Conservation (phyloP, 2,329 filamentous ascomycete genomes). For the Ascochyta pisi region DNA sequence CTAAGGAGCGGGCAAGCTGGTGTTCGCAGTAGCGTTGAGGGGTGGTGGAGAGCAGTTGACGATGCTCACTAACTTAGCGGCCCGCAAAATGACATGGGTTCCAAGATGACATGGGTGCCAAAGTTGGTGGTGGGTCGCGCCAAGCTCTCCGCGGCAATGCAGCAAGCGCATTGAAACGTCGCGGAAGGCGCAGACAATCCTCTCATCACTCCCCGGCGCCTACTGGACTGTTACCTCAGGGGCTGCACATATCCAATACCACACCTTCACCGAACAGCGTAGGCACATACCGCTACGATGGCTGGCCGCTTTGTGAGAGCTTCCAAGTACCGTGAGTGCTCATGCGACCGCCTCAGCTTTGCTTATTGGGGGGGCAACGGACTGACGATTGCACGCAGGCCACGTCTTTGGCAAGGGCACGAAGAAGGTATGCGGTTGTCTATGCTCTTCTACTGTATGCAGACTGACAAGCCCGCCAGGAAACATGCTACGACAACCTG, state of each 20-base stretch:
- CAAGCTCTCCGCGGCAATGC: slow-evolving; percentile 12
- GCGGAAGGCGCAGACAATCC: slow-evolving; percentile 11
- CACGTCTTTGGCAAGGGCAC: slow-evolving; percentile 98
- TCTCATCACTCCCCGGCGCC: slow-evolving; percentile 11
- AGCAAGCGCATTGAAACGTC: slow-evolving; percentile 21
- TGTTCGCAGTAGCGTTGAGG: slow-evolving; percentile 18
- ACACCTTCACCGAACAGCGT: slow-evolving; percentile 2
- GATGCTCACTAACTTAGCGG: slow-evolving; percentile 3
- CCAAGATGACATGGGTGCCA: background rate
- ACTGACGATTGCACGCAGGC: slow-evolving; percentile 62
- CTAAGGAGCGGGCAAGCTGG: slow-evolving; percentile 12
- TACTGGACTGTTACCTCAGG: slow-evolving; percentile 14
- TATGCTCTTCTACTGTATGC: background rate
- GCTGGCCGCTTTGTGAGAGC: slow-evolving; percentile 75
- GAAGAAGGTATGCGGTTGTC: slow-evolving; percentile 68
- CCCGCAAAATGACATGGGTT: slow-evolving; percentile 15
- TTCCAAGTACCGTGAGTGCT: slow-evolving; percentile 71
- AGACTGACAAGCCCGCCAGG: slow-evolving; percentile 54
- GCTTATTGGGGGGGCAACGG: slow-evolving; percentile 31
- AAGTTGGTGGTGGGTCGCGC: slow-evolving; percentile 4
- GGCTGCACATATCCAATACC: slow-evolving; percentile 5
- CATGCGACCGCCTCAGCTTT: slow-evolving; percentile 27
- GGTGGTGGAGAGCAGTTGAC: slow-evolving; percentile 18
- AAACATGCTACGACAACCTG: slow-evolving; percentile 98
- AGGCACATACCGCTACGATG: slow-evolving; percentile 54